Evolutionary conservation across 495 filamentous ascomycete species (phyloP), one percentile per base, ranked within the genome.

Genomic region (Neurospora intermedia): DNA sequence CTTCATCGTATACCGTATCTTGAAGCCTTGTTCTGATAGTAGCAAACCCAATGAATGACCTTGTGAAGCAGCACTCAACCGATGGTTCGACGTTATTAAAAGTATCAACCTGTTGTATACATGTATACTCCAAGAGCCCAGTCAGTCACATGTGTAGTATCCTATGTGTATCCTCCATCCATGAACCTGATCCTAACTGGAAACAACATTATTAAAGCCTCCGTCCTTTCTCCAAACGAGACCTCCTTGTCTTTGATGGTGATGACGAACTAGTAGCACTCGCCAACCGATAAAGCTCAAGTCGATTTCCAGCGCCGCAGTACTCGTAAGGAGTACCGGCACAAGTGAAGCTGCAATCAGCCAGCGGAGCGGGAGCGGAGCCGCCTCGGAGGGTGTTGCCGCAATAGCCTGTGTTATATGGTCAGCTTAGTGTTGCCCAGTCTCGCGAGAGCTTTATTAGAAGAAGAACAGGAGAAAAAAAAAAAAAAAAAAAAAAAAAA

Each of bases 341-440:
- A 74, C 85, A 86, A 7, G 72, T 69, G 79, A 84, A 83, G 74
- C 70, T 78, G 76, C 85, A 86, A 31, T 86, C 83, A 23, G 69
- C 43, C 23, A 73, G 54, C 10, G 77, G 54, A 2, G 79, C 78
- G 23, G 75, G 23, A 39, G 54, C 73, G 39, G 81, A 83, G 27
- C 80, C 80, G 1, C 73, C 70, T 40, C 75, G 76, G 27, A 85
- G 80, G 69, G 41, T 54, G 66, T 81, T 77, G 18, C 81, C 83
- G 73, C 84, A 86, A 75, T 79, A 83, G 78, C 77, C 77, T 78
- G 10, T n/a, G 35, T 66, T 40, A 40, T 7, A 38, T 0, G 35
- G 35, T 38, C 35, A 38, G 35, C 0, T 38, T 38, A 6, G 35
- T 38, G 35, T 38, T 38, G 4, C 35, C 4, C 6, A 38, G 35